phyloP scores from a whole-genome alignment of 371 early-diverging fungal species.

The Rhizopus microsporus region DNA sequence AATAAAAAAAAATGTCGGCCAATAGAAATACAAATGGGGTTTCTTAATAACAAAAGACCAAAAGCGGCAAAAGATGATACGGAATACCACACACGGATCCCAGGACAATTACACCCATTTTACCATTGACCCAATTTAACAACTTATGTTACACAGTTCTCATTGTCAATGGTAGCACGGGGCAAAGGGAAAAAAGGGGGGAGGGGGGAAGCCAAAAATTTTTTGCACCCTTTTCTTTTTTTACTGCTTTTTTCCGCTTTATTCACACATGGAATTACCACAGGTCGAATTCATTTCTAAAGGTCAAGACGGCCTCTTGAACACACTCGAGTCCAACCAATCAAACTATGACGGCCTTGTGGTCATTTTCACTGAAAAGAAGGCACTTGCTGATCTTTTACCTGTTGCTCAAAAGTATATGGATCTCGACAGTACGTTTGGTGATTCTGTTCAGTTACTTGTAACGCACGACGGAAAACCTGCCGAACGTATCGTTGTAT shows the following conservation, averaged over 20 bases:
- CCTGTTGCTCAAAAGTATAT: constrained; percentile 29
- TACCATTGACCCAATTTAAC: too few species aligned
- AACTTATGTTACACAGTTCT: too few species aligned
- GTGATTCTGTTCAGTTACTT: constrained; percentile 40
- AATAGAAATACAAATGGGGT: too few species aligned
- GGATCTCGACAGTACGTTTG: constrained; percentile 44
- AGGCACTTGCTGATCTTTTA: constrained; percentile 22
- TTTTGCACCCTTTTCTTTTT: not conserved
- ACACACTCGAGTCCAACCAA: not conserved
- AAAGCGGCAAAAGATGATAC: too few species aligned
- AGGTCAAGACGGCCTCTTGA: not conserved
- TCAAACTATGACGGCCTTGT: constrained; percentile 40
- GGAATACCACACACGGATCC: too few species aligned
- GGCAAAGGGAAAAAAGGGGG: too few species aligned
- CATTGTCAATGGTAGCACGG: too few species aligned
- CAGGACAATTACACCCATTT: too few species aligned
- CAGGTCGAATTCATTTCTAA: not conserved
- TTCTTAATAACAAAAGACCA: too few species aligned
- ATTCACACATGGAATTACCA: not conserved
- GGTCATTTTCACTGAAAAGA: constrained; percentile 42
- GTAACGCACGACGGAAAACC: constrained; percentile 42
- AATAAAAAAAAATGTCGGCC: too few species aligned
- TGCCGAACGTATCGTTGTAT: constrained; percentile 65
- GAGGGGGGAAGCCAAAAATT: not conserved
- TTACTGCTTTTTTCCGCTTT: constrained; percentile 1